These are phyloP conservation scores for Yarrowia bubula DNA, from an alignment of 805 yeast genomes.

Conservation along the genomic window DNA sequence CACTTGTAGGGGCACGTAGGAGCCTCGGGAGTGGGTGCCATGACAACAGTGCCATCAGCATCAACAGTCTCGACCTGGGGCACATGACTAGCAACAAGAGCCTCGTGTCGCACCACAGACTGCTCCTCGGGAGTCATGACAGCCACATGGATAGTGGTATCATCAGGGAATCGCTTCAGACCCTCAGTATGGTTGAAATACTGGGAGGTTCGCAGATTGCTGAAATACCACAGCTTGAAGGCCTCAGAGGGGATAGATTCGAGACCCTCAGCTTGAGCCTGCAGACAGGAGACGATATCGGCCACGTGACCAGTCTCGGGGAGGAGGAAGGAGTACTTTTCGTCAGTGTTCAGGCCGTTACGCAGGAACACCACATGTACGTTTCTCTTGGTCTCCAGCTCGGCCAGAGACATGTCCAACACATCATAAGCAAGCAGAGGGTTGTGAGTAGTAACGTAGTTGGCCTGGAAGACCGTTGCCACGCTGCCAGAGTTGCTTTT, in stretches of 20 bases:
- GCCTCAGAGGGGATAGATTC: slow-evolving; percentile 40
- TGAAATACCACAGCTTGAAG: slow-evolving; percentile 40
- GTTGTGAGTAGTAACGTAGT: slow-evolving; percentile 28
- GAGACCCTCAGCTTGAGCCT: slow-evolving; percentile 47
- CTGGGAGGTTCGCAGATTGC: neutral
- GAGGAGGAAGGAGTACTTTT: neutral
- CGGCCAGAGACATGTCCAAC: slow-evolving; percentile 68
- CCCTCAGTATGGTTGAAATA: no score
- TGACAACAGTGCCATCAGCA: slow-evolving; percentile 40
- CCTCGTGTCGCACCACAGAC: slow-evolving; percentile 34
- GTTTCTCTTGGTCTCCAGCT: slow-evolving; percentile 63
- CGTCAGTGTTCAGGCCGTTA: neutral
- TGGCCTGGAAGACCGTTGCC: slow-evolving; percentile 35
- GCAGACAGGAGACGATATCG: neutral
- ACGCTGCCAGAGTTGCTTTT: slow-evolving; percentile 40
- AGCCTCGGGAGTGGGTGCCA: slow-evolving; percentile 1
- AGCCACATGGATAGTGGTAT: slow-evolving; percentile 47
- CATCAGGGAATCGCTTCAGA: slow-evolving; percentile 44
- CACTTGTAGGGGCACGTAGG: slow-evolving; percentile 16
- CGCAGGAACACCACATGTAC: slow-evolving; percentile 2
- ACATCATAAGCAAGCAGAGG: slow-evolving; percentile 65
- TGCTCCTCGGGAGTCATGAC: slow-evolving; percentile 45
- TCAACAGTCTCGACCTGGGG: slow-evolving; percentile 50
- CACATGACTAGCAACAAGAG: slow-evolving; percentile 27
- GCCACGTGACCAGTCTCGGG: slow-evolving; percentile 10